A percentile compares a stretch with the other conserved stretches of the same genome.
Evolutionary conservation across 192 early-diverging fungal species (phyloP).

Genomic region (Phycomyces nitens): DNA sequence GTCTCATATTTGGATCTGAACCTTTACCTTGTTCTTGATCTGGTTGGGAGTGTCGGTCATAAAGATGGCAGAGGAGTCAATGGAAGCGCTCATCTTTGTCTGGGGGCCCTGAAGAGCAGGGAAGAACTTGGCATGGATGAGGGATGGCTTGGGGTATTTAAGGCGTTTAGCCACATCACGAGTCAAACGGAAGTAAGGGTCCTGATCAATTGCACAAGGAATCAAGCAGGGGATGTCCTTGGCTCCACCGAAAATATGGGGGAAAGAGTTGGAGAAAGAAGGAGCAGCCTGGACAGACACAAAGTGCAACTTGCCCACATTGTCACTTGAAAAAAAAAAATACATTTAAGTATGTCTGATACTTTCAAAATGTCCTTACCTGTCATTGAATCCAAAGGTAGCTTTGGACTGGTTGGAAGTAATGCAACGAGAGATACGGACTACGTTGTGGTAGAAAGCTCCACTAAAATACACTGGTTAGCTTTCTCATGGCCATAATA

Average conservation of each 20-base stretch:
- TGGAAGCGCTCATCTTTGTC: conserved; percentile 94
- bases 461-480: conserved; percentile 44
- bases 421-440: conserved; percentile 83
- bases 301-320: conserved; percentile 93
- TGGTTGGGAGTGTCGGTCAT: conserved; percentile 85
- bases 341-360: background rate
- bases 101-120: conserved; percentile 87
- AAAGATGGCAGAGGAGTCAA: conserved; percentile 87
- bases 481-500: background rate
- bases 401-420: conserved; percentile 79
- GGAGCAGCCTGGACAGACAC: conserved; percentile 92
- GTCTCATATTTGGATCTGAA: background rate
- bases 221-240: conserved; percentile 93
- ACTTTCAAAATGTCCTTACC: conserved; percentile 23
- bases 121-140: conserved; percentile 95
- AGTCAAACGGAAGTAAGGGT: conserved; percentile 97
- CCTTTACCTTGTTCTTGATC: conserved; percentile 86
- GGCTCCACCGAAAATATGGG: conserved; percentile 89
- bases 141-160: conserved; percentile 93
- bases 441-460: conserved; percentile 93
- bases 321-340: conserved; percentile 51
- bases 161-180: conserved; percentile 88
- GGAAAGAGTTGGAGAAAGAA: conserved; percentile 93
- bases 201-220: conserved; percentile 98
- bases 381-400: conserved; percentile 89